Percentiles rank a stretch among this genome's conserved stretches.
Conservation (phyloP, 2,329 filamentous ascomycete species). For the Fusarium sp. region DNA sequence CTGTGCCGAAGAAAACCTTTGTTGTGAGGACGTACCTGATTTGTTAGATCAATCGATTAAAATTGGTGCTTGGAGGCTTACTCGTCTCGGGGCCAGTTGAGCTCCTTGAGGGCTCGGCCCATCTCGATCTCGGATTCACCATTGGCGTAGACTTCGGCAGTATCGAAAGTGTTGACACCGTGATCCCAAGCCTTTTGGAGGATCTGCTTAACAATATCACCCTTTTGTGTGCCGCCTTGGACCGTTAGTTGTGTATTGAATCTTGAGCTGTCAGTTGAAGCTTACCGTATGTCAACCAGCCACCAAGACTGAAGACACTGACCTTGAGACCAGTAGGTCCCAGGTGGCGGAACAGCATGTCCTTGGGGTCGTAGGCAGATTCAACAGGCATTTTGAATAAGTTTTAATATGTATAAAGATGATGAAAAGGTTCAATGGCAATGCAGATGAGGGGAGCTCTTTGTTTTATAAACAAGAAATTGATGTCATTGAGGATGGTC, state of each 20-base stretch:
- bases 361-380: slow-evolving; percentile 43
- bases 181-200: slow-evolving; percentile 69
- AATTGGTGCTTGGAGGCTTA: accelerated
- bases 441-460: neutral
- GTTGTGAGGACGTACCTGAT: slow-evolving; percentile 62
- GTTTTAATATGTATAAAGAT: neutral
- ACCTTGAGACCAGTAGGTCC: slow-evolving; percentile 45
- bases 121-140: slow-evolving; percentile 73
- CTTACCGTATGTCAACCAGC: slow-evolving; percentile 43
- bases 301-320: slow-evolving; percentile 43
- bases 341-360: slow-evolving; percentile 45
- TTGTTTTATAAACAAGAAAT: slow-evolving; percentile 10
- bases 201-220: slow-evolving; percentile 68
- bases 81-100: slow-evolving; percentile 68
- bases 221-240: slow-evolving; percentile 65
- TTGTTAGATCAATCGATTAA: neutral
- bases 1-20: slow-evolving; percentile 47
- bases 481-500: slow-evolving; percentile 25
- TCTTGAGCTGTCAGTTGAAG: too few species aligned
- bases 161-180: slow-evolving; percentile 72
- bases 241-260: too few species aligned
- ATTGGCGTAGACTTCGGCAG: slow-evolving; percentile 66
- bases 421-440: neutral
- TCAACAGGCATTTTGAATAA: slow-evolving; percentile 35
- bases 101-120: slow-evolving; percentile 68